Evolutionary conservation across 1,284 basidiomycete species (phyloP).

Genomic region (Leccinum laetum): DNA sequence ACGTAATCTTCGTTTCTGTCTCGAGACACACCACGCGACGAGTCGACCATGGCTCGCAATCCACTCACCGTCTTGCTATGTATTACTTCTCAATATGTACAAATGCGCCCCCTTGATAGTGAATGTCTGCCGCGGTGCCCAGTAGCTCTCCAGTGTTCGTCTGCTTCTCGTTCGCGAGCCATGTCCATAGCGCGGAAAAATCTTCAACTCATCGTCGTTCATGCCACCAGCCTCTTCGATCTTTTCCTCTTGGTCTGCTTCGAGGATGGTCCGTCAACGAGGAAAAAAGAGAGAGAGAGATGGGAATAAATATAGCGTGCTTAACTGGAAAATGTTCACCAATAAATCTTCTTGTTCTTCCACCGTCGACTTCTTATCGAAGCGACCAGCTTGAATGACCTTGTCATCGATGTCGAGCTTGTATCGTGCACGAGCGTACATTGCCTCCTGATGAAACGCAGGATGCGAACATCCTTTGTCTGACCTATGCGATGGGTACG

Average conservation of each 20-base stretch:
- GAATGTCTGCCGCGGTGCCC: too few species aligned
- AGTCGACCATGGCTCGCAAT: too few species aligned
- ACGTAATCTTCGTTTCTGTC: too few species aligned
- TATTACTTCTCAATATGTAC: too few species aligned
- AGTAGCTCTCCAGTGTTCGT: too few species aligned
- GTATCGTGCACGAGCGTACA: constrained; percentile 91
- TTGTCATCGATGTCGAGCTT: constrained; percentile 99
- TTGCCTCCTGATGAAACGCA: constrained; percentile 97
- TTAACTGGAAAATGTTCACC: constrained; percentile 46
- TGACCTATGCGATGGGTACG: constrained; percentile 99
- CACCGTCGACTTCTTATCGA: constrained; percentile 98
- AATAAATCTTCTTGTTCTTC: constrained; percentile 97
- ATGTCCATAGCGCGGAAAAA: too few species aligned
- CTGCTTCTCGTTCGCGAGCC: too few species aligned
- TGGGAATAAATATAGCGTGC: not conserved
- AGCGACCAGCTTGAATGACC: constrained; percentile 98
- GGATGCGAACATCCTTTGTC: constrained; percentile 96
- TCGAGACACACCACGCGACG: too few species aligned
- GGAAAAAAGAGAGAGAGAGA: not conserved
- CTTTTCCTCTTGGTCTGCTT: constrained; percentile 90
- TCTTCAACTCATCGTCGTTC: constrained; percentile 70
- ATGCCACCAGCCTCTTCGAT: constrained; percentile 94
- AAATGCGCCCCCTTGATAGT: too few species aligned
- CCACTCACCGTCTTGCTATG: too few species aligned
- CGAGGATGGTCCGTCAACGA: constrained; percentile 73